Conservation (phyloP, 352 stramenopile genomes). For the Pythium phragmitis region DNA sequence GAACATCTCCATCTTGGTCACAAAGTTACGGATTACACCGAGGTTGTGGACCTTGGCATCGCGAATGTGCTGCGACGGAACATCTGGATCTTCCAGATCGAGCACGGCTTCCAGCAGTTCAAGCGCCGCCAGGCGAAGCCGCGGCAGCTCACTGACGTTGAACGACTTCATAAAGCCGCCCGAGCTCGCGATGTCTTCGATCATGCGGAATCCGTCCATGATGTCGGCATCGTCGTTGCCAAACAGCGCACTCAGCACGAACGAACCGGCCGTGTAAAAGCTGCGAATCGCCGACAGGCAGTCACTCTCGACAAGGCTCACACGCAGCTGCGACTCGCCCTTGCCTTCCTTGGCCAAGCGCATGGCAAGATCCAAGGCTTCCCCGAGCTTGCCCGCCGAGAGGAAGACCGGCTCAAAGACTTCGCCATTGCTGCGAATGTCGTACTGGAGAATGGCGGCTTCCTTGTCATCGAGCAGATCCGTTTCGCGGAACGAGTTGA, state of each 20-base stretch:
- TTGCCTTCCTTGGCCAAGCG: constrained; percentile 78
- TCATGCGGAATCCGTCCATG: constrained; percentile 70
- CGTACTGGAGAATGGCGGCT: constrained; percentile 40
- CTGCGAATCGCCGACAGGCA: constrained; percentile 78
- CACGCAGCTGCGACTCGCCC: constrained; percentile 74
- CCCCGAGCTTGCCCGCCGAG: constrained; percentile 79
- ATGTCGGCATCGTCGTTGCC: constrained; percentile 80
- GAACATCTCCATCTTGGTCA: constrained; percentile 84
- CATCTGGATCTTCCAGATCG: constrained; percentile 77
- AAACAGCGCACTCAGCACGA: constrained; percentile 69
- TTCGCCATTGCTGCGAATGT: constrained; percentile 79
- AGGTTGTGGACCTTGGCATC: constrained; percentile 70
- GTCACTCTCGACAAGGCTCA: constrained; percentile 77
- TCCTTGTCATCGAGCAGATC: constrained; percentile 52
- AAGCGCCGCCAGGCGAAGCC: constrained; percentile 57
- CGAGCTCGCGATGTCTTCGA: constrained; percentile 66
- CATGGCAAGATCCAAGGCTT: constrained; percentile 66
- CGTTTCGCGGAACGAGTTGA: constrained; percentile 47
- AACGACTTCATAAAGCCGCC: constrained; percentile 81
- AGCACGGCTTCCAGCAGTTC: constrained; percentile 81
- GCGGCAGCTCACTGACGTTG: constrained; percentile 62
- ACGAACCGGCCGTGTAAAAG: constrained; percentile 82
- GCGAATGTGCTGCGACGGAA: constrained; percentile 65
- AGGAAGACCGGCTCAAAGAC: constrained; percentile 87
- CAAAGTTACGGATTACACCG: constrained; percentile 86